These are phyloP conservation scores for Akanthomyces dipterigenus DNA, from an alignment of 2,329 filamentous ascomycete genomes.

Conservation along the genomic window DNA sequence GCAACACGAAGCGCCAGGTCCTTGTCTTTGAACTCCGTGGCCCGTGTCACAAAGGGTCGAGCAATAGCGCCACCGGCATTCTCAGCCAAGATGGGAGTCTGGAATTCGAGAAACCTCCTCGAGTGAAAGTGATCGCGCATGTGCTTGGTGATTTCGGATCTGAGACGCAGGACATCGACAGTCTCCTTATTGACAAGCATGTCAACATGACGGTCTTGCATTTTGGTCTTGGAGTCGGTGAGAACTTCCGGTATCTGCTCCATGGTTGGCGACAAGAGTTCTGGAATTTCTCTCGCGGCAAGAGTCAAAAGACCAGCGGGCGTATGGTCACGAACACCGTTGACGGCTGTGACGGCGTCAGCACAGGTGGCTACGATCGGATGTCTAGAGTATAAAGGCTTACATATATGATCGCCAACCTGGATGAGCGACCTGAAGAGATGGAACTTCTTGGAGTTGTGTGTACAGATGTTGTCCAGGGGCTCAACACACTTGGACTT, in stretches of 20 bases:
- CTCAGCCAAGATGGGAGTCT: conserved; percentile 79
- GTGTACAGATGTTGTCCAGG: conserved; percentile 26
- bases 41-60: conserved; percentile 73
- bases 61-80: conserved; percentile 83
- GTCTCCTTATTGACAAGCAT: conserved; percentile 68
- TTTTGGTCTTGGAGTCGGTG: conserved; percentile 63
- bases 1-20: conserved; percentile 78
- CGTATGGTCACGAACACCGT: conserved; percentile 63
- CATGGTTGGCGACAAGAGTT: conserved; percentile 68
- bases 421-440: conserved; percentile 59
- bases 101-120: conserved; percentile 74
- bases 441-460: conserved; percentile 39
- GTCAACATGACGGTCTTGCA: conserved; percentile 76
- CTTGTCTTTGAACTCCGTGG: conserved; percentile 67
- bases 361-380: conserved; percentile 12
- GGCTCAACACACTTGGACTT: conserved; percentile 40
- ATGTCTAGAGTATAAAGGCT: conserved; percentile 28
- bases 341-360: conserved; percentile 48
- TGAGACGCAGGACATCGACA: conserved; percentile 63
- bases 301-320: conserved; percentile 71
- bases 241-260: conserved; percentile 70
- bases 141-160: conserved; percentile 66
- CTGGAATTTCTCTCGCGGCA: conserved; percentile 59
- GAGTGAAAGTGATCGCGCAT: conserved; percentile 68
- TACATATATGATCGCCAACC: conserved; percentile 79